Evolutionary conservation across 768 basidiomycete species (phyloP).

Genomic region (Rhodocollybia butyracea): DNA sequence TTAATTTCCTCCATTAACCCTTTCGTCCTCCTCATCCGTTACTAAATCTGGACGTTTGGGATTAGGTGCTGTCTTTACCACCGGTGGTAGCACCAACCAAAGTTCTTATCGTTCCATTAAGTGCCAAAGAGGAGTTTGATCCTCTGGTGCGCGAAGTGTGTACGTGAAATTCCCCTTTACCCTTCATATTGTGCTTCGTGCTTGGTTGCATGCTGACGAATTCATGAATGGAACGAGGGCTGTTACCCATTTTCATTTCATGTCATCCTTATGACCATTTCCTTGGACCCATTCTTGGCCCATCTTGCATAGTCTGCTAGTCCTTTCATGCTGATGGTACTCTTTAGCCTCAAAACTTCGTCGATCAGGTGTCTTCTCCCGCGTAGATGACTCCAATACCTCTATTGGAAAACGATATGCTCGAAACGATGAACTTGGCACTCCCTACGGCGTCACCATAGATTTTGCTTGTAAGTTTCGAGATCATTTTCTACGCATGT

Average conservation of each 20-base stretch:
- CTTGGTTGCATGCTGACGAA: background rate
- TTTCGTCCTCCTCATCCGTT: background rate
- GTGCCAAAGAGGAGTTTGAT: constrained; percentile 67
- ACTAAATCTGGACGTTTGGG: background rate
- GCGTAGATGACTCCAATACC: constrained; percentile 94
- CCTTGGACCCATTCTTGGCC: background rate
- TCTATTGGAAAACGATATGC: constrained; percentile 97
- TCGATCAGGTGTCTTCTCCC: constrained; percentile 82
- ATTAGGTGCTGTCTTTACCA: constrained; percentile 52
- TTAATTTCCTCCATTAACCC: constrained; percentile 9
- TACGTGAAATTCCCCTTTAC: constrained; percentile 25
- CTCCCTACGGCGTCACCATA: constrained; percentile 87
- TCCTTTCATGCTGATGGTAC: background rate
- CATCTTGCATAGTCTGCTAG: background rate
- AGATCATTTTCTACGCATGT: background rate
- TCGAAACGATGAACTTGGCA: constrained; percentile 97
- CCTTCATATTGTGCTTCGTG: background rate
- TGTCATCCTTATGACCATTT: background rate
- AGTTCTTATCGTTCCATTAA: constrained; percentile 90
- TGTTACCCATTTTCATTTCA: background rate
- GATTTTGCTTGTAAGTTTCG: constrained; percentile 31
- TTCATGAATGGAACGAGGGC: background rate
- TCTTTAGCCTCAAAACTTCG: constrained; percentile 81
- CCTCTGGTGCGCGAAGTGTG: constrained; percentile 88
- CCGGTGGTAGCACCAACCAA: constrained; percentile 92